Evolutionary conservation across 768 basidiomycete genomes (phyloP).

Genomic region (Mycena albidolilacea): DNA sequence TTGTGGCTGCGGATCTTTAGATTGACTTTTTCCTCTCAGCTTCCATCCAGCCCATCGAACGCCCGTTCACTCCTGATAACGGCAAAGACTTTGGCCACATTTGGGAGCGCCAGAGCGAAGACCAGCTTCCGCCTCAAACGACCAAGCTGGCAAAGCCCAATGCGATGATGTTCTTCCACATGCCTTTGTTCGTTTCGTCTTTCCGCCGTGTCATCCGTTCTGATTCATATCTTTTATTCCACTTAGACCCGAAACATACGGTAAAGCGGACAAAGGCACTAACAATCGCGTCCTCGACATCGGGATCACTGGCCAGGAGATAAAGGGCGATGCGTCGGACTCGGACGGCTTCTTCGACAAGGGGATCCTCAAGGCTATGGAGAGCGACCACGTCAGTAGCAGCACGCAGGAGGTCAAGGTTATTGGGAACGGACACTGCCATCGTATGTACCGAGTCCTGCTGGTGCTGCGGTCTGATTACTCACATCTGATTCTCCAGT

Average conservation of each 20-base stretch:
- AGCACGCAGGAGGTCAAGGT: constrained; percentile 85
- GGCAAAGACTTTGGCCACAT: constrained; percentile 76
- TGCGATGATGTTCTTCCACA: constrained; percentile 98
- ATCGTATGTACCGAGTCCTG: constrained; percentile 64
- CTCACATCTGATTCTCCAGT: constrained; percentile 56
- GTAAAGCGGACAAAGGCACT: constrained; percentile 74
- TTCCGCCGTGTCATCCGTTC: neutral
- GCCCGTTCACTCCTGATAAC: constrained; percentile 88
- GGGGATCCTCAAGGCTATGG: constrained; percentile 78
- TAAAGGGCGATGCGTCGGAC: constrained; percentile 72
- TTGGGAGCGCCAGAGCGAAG: constrained; percentile 72
- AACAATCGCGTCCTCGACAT: constrained; percentile 78
- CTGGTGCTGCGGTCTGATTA: constrained; percentile 33
- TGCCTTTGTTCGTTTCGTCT: constrained; percentile 85
- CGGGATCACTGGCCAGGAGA: constrained; percentile 75
- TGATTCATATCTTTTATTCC: constrained; percentile 11
- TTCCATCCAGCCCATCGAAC: constrained; percentile 79
- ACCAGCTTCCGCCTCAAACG: constrained; percentile 70
- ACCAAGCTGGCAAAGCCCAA: constrained; percentile 90
- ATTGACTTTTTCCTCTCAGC: constrained; percentile 47
- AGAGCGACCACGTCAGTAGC: constrained; percentile 73
- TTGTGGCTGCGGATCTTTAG: neutral
- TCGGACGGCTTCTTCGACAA: constrained; percentile 91
- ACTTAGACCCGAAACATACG: constrained; percentile 81
- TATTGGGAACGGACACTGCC: constrained; percentile 92